Evolutionary conservation across 225 moss, liverwort and hornwort genomes (phyloP).

Genomic region (Asterella californica): DNA sequence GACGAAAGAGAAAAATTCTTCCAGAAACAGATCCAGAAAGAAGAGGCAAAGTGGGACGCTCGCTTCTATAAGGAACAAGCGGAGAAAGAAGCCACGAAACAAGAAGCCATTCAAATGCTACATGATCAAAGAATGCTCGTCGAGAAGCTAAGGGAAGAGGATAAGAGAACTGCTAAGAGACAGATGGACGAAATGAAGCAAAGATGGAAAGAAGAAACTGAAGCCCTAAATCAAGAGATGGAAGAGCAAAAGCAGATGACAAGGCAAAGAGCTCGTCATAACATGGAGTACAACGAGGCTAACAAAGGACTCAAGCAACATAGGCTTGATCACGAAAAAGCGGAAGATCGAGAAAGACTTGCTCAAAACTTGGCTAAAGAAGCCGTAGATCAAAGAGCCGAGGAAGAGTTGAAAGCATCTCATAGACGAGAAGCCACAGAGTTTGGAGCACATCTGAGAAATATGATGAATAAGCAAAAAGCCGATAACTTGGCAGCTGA

Average conservation of each 20-base stretch:
- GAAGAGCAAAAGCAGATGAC: slow-evolving; percentile 49
- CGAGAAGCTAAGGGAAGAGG: slow-evolving; percentile 65
- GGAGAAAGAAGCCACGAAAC: slow-evolving; percentile 70
- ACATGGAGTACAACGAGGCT: slow-evolving; percentile 54
- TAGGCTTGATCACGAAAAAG: slow-evolving; percentile 60
- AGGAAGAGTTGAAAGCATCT: slow-evolving; percentile 74
- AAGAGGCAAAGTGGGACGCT: slow-evolving; percentile 75
- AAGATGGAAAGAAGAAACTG: slow-evolving; percentile 78
- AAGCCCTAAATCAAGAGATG: slow-evolving; percentile 46
- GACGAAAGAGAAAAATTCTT: slow-evolving; percentile 58
- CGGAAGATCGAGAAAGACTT: slow-evolving; percentile 65
- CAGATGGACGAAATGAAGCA: slow-evolving; percentile 86
- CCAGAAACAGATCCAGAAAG: slow-evolving; percentile 63
- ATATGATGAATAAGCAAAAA: slow-evolving; percentile 60
- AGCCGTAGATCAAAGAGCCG: slow-evolving; percentile 60
- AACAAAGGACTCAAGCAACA: slow-evolving; percentile 56
- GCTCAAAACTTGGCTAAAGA: slow-evolving; percentile 73
- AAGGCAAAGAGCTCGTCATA: slow-evolving; percentile 43
- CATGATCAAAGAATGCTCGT: slow-evolving; percentile 71
- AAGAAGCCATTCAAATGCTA: slow-evolving; percentile 79
- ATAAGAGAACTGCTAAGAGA: slow-evolving; percentile 66
- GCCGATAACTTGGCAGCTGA: slow-evolving; percentile 56
- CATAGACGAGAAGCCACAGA: slow-evolving; percentile 80
- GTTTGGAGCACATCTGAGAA: slow-evolving; percentile 66
- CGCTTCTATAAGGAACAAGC: slow-evolving; percentile 62